Evolutionary conservation across 2,329 filamentous ascomycete species (phyloP), one percentile per base, ranked within the genome.

Genomic region (Decorospora gaudefroyi): DNA sequence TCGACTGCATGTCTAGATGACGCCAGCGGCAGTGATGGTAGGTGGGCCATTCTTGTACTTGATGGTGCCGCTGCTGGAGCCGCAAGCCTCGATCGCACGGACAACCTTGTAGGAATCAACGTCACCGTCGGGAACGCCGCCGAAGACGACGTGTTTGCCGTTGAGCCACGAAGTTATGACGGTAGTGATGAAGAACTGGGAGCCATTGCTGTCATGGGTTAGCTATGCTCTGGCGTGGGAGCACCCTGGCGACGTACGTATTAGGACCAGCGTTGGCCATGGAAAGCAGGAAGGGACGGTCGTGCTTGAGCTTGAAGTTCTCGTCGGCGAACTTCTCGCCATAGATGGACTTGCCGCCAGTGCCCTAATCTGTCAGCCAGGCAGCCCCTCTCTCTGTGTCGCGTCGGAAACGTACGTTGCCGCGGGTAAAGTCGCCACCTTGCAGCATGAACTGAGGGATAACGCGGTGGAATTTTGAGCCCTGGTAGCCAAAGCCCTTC

Each of bases 201-300:
- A 86, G 68, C 84, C 84, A 74, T 86, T 87, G 73, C 81, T 81
- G 59, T 42, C 31, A n/a, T 8, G 29, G 30, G 51, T 64, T 43
- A 62, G 53, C 50, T 15, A 7, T 17, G 30, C 27, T 21, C 32
- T 29, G 17, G 9, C 12, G 29, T 28, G 13, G 15, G 17, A 26
- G 4, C 11, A 9, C 28, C 10, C 10, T 6, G 7, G 12, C 27
- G 31, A 71, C 79, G 69, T 76, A 83, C 80, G 92, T 97, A 86
- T 97, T 95, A 70, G 87, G 87, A 62, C 90, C 90, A 64, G 90
- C 88, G 76, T 96, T 96, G 73, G 90, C 90, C 90, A 96, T 96
- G 75, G 90, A 95, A 60, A 96, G 82, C 62, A 91, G 81, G 78
- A 86, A 88, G 53, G 86, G 85, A 64, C 78, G 76, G 73, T 73